Base-by-base conservation (phyloP, 257 asterid species). In the Vinca minor region DNA sequence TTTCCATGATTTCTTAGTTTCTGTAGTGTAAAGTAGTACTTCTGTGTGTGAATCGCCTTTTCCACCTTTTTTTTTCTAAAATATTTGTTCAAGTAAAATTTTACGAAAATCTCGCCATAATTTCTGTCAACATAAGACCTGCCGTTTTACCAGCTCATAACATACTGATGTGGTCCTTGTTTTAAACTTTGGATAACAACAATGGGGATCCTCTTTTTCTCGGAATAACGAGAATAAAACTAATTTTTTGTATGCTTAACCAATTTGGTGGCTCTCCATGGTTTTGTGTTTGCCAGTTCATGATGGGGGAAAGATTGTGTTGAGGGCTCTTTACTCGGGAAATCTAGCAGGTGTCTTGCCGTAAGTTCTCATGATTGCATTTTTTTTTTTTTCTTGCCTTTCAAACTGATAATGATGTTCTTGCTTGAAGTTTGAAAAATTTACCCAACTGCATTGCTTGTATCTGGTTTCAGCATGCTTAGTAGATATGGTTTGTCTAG, bases 321-420 rank as follows among this genome's bases (percentile, higher is more conserved):
- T 77, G 66, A 81, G 76, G 78, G 89, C 87, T 39, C 94, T 85
- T 57, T 85, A 85, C 79, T 83, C 87, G 25, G 94, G 87, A 69
- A 85, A 85, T 81, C 84, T 85, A 62, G 78, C 60, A 48, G 89
- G 94, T 34, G 94, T 83, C 64, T 71, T 85, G 65, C 94, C 94
- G 94, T 85, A 85, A 85, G 84, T 74, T 44, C 53, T 42, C 42
- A 59, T 35, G 18, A 49, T 23, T 69, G 45, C 26, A 14, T 34
- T 34, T 34, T 7, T 2, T 34, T 7, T 2, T 34, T 34, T 34
- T 34, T 34, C 38, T 34, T 34, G 38, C 38, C 7, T 68, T 45
- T 50, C 68, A 18, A 29, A 28, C 20, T 21, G 64, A 44, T 52
- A 17, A 31, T 53, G n/a, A 45, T 49, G 15, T 42, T 67, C 29